Conservation (phyloP, 208 protist genomes). For the Trypanosoma mega region DNA sequence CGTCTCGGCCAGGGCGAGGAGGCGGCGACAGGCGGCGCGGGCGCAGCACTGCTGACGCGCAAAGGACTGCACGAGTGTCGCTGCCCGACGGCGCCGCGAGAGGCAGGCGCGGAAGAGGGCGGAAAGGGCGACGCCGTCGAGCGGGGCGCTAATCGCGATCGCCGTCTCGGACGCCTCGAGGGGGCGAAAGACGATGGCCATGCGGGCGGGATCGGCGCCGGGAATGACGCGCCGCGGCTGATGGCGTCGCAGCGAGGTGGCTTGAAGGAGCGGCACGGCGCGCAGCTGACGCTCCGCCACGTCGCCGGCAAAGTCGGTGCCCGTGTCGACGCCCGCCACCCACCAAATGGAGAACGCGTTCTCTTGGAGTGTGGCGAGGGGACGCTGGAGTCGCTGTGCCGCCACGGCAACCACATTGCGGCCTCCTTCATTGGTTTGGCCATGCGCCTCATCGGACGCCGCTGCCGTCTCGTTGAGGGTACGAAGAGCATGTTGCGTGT, state of each 20-base stretch:
- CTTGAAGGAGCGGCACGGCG: conserved; percentile 8
- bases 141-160: too few relatives aligned
- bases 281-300: conserved; percentile 18
- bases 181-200: too few relatives aligned
- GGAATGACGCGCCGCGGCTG: conserved; percentile 12
- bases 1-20: not conserved
- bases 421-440: not conserved
- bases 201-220: not conserved
- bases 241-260: conserved; percentile 8
- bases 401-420: conserved; percentile 10
- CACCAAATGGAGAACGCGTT: conserved; percentile 23
- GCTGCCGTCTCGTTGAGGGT: conserved; percentile 3
- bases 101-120: not conserved
- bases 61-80: not conserved
- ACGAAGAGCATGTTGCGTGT: conserved; percentile 21
- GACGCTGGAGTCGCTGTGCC: not conserved
- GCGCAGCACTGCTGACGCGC: not conserved
- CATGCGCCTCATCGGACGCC: too few relatives aligned
- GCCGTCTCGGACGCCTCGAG: not conserved
- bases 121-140: not conserved
- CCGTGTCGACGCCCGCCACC: conserved; percentile 12
- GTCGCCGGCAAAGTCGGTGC: conserved; percentile 15
- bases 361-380: conserved; percentile 13
- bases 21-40: too few relatives aligned
- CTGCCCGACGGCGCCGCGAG: too few relatives aligned